Conservation (phyloP, 116 monocot species). For the Posidonia oceanica region DNA sequence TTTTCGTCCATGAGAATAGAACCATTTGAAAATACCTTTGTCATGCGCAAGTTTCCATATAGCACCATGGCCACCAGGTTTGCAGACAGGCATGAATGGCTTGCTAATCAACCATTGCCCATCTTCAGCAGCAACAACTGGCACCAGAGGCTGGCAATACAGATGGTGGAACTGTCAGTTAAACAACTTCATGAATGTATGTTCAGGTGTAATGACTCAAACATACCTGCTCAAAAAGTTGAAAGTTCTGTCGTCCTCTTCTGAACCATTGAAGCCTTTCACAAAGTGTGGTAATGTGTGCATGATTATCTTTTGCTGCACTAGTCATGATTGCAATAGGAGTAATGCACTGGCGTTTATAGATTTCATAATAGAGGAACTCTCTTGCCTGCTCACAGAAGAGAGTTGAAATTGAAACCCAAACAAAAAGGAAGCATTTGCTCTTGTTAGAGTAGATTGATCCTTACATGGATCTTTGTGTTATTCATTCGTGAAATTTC, state of each 20-base stretch:
- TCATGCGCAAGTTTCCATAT: conserved; percentile 98
- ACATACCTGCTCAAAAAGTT: conserved; percentile 82
- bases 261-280: conserved; percentile 83
- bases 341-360: conserved; percentile 73
- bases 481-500: no score
- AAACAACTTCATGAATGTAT: not conserved
- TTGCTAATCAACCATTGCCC: conserved; percentile 73
- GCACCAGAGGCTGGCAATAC: conserved; percentile 74
- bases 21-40: conserved; percentile 87
- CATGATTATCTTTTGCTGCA: conserved; percentile 89
- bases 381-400: conserved; percentile 63
- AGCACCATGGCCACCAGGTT: conserved; percentile 99
- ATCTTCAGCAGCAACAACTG: conserved; percentile 76
- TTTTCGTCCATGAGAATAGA: conserved; percentile 68
- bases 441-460: no score
- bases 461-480: no score
- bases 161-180: not conserved
- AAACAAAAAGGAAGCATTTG: no score
- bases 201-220: conserved; percentile 2
- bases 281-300: conserved; percentile 57
- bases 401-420: not conserved
- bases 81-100: conserved; percentile 54
- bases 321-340: conserved; percentile 99
- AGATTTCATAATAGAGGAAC: conserved; percentile 80
- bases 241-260: conserved; percentile 60